phyloP scores from a whole-genome alignment of 805 yeast genomes.

The Saturnispora silvae region DNA sequence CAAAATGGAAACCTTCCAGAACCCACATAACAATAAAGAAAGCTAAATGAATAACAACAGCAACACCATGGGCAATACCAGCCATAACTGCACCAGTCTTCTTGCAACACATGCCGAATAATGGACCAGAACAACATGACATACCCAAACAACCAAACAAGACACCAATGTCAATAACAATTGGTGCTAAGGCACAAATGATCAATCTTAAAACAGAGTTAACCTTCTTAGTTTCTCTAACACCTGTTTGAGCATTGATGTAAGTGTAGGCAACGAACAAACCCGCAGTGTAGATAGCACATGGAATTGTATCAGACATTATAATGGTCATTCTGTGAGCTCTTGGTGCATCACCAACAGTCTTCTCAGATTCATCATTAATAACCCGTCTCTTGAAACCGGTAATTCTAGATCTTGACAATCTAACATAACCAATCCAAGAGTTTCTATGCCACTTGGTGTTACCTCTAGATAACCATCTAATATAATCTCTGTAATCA shows the following conservation, averaged over 20 bases:
- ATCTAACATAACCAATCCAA: conserved; percentile 70
- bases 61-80: conserved; percentile 89
- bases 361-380: conserved; percentile 71
- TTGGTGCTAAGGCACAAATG: conserved; percentile 82
- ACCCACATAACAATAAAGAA: conserved; percentile 97
- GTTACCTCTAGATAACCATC: conserved; percentile 82
- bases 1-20: conserved; percentile 82
- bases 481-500: conserved; percentile 42
- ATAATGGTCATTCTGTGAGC: conserved; percentile 70
- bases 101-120: conserved; percentile 90
- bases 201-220: conserved; percentile 65
- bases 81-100: conserved; percentile 94
- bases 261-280: conserved; percentile 71
- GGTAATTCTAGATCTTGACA: conserved; percentile 44
- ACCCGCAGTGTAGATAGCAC: conserved; percentile 66
- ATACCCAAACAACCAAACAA: conserved; percentile 64
- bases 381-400: conserved; percentile 56
- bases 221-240: conserved; percentile 39
- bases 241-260: conserved; percentile 83
- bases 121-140: conserved; percentile 97
- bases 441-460: conserved; percentile 54
- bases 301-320: conserved; percentile 63
- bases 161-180: conserved; percentile 81
- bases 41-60: conserved; percentile 76
- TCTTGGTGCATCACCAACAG: conserved; percentile 75